phyloP scores from a whole-genome alignment of 805 yeast genomes.

The Yarrowia sp. region DNA sequence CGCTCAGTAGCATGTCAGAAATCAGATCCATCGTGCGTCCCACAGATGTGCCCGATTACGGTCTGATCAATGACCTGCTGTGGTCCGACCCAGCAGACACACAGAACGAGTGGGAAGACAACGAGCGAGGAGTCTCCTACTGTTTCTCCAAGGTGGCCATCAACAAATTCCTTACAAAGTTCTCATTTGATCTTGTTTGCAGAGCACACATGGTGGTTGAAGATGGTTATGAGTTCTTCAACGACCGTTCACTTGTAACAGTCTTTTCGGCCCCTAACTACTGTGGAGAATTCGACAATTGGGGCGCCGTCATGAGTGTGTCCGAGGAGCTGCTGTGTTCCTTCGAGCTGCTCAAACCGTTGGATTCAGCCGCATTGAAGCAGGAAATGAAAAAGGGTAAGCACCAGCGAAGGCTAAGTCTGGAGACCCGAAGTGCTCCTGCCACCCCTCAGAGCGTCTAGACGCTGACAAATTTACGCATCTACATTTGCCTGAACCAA shows the following conservation, averaged over 20 bases:
- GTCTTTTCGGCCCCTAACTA: constrained; percentile 75
- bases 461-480: neutral
- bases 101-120: constrained; percentile 81
- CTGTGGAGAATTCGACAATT: constrained; percentile 82
- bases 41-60: constrained; percentile 83
- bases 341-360: constrained; percentile 88
- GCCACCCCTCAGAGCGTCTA: constrained; percentile 25
- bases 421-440: constrained; percentile 19
- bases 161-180: constrained; percentile 67
- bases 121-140: constrained; percentile 79
- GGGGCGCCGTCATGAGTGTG: constrained; percentile 99
- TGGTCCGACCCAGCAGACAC: constrained; percentile 89
- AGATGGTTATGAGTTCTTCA: constrained; percentile 74
- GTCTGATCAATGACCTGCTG: constrained; percentile 67
- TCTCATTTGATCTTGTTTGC: constrained; percentile 76
- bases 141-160: constrained; percentile 78
- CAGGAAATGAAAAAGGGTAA: constrained; percentile 94
- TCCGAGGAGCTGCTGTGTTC: constrained; percentile 88
- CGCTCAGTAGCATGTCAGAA: constrained; percentile 67
- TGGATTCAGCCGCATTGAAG: constrained; percentile 87
- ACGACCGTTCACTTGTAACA: constrained; percentile 66
- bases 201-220: constrained; percentile 88
- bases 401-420: constrained; percentile 67
- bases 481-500: constrained; percentile 14
- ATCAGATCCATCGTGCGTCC: constrained; percentile 73